Percentiles rank a stretch among this genome's conserved stretches.
Evolutionary conservation across 345 rosid genomes (phyloP).

Genomic region (Acer yangbiense): DNA sequence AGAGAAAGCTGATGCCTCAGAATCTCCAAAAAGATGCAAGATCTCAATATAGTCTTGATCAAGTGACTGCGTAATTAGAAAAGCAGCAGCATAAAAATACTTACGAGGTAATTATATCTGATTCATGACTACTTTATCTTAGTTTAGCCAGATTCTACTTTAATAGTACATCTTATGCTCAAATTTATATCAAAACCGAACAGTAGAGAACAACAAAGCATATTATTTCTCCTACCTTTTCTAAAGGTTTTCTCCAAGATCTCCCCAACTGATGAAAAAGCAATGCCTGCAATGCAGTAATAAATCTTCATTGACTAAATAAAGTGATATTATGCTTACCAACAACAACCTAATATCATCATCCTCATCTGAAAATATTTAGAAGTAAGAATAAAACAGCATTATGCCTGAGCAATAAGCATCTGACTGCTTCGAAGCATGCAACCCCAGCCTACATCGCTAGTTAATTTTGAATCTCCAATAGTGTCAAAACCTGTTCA

Average conservation of each 20-base stretch:
- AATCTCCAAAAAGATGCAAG: slow-evolving; percentile 82
- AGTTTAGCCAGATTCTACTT: neutral
- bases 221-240: slow-evolving; percentile 45
- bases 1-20: slow-evolving; percentile 66
- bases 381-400: neutral
- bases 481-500: slow-evolving; percentile 74
- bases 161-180: neutral
- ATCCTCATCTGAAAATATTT: slow-evolving; percentile 5
- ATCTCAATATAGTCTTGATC: slow-evolving; percentile 68
- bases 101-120: slow-evolving; percentile 3
- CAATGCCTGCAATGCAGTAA: slow-evolving; percentile 59
- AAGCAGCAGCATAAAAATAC: slow-evolving; percentile 24
- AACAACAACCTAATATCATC: neutral
- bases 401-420: slow-evolving; percentile 85
- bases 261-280: slow-evolving; percentile 84
- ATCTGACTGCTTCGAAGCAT: slow-evolving; percentile 98
- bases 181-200: neutral
- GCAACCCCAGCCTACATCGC: slow-evolving; percentile 95
- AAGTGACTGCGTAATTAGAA: slow-evolving; percentile 53
- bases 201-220: neutral
- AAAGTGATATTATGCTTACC: slow-evolving; percentile 4
- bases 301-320: slow-evolving; percentile 4
- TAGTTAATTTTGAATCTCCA: slow-evolving; percentile 61
- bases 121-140: neutral
- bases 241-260: slow-evolving; percentile 70